These are phyloP conservation scores for Sugiyamaella xylanicola DNA, from an alignment of 1,139 yeast species.

Conservation along the genomic window DNA sequence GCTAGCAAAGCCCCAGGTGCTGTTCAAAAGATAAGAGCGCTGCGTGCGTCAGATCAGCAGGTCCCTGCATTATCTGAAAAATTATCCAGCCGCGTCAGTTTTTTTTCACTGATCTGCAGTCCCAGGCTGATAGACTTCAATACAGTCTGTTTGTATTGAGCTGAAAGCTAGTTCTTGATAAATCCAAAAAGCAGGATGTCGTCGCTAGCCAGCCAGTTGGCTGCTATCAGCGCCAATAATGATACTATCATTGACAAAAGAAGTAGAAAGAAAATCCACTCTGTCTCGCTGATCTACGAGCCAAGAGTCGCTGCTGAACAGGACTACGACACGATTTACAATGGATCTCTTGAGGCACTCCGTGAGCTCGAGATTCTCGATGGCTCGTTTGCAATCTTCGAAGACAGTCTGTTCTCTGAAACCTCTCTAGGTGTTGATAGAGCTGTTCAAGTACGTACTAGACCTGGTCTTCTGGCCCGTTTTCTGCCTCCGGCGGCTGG, in stretches of 20 bases:
- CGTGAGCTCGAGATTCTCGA: constrained; percentile 72
- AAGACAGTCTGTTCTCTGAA: constrained; percentile 74
- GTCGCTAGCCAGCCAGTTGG: constrained; percentile 74
- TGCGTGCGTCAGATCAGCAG: neutral
- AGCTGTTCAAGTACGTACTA: constrained; percentile 56
- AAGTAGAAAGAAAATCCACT: constrained; percentile 80
- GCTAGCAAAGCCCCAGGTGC: no score
- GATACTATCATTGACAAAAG: constrained; percentile 85
- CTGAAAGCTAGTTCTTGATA: no score
- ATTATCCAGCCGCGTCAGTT: constrained; percentile 2
- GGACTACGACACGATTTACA: constrained; percentile 81
- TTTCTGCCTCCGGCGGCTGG: neutral
- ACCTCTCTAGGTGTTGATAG: constrained; percentile 79
- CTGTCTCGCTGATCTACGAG: constrained; percentile 84
- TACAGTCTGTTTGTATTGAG: no score
- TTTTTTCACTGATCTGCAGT: constrained; percentile 2
- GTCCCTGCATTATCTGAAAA: constrained; percentile 8
- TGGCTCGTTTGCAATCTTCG: constrained; percentile 70
- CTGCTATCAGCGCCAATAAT: constrained; percentile 65
- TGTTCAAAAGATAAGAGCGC: no score
- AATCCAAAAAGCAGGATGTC: constrained; percentile 22
- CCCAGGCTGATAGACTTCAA: neutral
- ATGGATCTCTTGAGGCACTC: constrained; percentile 73
- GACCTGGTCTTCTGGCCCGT: constrained; percentile 50
- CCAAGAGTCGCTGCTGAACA: constrained; percentile 88